Conservation (phyloP, 164 flowering plant species). For the Aristolochia californica region DNA sequence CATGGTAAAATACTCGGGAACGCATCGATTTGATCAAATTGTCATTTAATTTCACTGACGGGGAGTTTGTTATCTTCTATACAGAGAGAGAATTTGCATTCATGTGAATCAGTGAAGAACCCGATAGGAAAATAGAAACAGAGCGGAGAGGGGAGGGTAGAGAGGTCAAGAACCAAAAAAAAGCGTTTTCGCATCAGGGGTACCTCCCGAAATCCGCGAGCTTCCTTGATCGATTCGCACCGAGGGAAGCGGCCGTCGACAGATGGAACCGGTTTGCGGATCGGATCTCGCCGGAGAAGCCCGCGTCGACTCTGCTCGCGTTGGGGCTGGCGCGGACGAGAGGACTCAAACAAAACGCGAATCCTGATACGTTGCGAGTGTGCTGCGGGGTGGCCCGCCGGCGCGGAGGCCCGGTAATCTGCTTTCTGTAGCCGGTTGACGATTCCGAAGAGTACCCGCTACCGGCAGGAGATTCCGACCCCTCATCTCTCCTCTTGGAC, state of each 20-base stretch:
- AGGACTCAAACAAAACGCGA: slow-evolving; percentile 83
- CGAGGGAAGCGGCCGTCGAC: slow-evolving; percentile 46
- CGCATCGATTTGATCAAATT: too few relatives aligned
- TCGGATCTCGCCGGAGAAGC: slow-evolving; percentile 32
- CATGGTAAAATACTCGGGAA: too few relatives aligned
- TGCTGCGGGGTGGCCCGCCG: slow-evolving; percentile 9
- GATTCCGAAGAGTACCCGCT: slow-evolving; percentile 44
- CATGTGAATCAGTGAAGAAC: too few relatives aligned
- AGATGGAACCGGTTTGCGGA: slow-evolving; percentile 28
- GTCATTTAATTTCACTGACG: too few relatives aligned
- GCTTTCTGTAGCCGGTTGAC: slow-evolving; percentile 25
- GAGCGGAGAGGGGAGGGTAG: too few relatives aligned
- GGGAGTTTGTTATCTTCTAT: too few relatives aligned
- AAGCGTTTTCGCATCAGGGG: slow-evolving; percentile 24
- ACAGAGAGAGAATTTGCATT: too few relatives aligned
- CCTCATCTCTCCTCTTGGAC: slow-evolving; percentile 6
- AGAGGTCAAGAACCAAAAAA: too few relatives aligned
- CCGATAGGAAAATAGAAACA: too few relatives aligned
- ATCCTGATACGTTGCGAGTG: slow-evolving; percentile 28
- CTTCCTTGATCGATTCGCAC: slow-evolving; percentile 76
- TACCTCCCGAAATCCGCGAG: slow-evolving; percentile 84
- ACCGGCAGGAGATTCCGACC: slow-evolving; percentile 19
- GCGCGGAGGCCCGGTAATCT: slow-evolving; percentile 10
- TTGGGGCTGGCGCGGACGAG: slow-evolving; percentile 71
- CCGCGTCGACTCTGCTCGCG: slow-evolving; percentile 26